Base-by-base conservation (phyloP, 805 yeast genomes). In the Candida verbasci region DNA sequence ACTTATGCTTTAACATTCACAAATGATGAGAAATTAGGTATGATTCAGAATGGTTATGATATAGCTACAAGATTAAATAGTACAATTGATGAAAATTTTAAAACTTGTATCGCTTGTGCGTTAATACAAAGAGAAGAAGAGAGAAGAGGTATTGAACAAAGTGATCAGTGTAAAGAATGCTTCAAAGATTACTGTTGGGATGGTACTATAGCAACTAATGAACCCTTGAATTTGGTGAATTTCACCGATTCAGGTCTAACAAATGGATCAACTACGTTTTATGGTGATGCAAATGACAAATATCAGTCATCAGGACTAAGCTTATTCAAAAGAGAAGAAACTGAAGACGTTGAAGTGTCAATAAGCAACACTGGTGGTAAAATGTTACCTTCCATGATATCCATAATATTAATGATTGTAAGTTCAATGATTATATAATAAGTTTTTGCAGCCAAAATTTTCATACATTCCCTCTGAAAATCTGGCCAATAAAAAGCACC, bases 61-160 rank as follows among this genome's bases (percentile, higher is more conserved):
- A 70, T 75, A 10, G 74, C 80, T 9, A 68, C 89, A 1, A 73
- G 82, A 51, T 66, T 70, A 39, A 86, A 85, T 55, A 59, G 76
- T 24, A 81, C 94, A 10, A 52, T 80, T 18, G 93, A 84, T 46
- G 54, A 62, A 3, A 78, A 82, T 28, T 86, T 84, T 80, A 64
- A 75, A 28, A 72, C 78, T 6, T 86, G 95, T 65, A 71, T 86
- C 32, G 85, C 85, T 2, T 86, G 95, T 68, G 95, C 94, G 8
- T 72, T 86, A 32, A 69, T 86, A 41, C 80, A 85, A 62, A 77
- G 95, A 56, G 76, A 82, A 30, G 80, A 81, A 52, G 93, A 86
- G 60, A 71, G 89, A 53, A 59, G 70, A 26, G 78, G 80, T 21
- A 59, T 68, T 26, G 68, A 73, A 12, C 82, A 82, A 41, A 62